phyloP scores from a whole-genome alignment of 352 stramenopile genomes.

The Achlya hypogyna region DNA sequence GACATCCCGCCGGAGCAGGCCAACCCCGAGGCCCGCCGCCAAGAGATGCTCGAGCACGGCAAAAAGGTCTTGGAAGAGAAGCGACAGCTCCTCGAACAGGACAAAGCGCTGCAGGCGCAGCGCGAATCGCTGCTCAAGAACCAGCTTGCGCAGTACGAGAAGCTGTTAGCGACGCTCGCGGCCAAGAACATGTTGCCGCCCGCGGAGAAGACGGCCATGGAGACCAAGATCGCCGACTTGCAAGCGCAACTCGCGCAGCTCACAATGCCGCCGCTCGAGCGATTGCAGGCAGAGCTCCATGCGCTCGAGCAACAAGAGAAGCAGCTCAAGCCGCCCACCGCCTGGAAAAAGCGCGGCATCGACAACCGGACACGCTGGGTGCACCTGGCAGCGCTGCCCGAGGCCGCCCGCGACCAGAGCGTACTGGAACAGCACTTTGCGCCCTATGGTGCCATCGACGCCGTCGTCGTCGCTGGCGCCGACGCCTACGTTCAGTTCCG shows the following conservation, averaged over 20 bases:
- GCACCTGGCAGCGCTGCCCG: slow-evolving; percentile 60
- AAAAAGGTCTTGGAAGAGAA: slow-evolving; percentile 79
- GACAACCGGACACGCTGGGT: slow-evolving; percentile 83
- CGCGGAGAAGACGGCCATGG: slow-evolving; percentile 59
- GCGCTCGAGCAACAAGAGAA: slow-evolving; percentile 16
- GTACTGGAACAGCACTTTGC: slow-evolving; percentile 81
- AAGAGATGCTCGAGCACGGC: slow-evolving; percentile 66
- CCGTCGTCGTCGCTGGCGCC: slow-evolving; percentile 53
- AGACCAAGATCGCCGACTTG: slow-evolving; percentile 78
- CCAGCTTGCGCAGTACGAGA: slow-evolving; percentile 66
- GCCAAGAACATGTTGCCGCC: slow-evolving; percentile 59
- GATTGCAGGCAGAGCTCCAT: slow-evolving; percentile 22
- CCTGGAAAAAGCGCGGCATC: slow-evolving; percentile 22
- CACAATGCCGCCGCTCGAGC: slow-evolving; percentile 24
- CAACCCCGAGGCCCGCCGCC: slow-evolving; percentile 61
- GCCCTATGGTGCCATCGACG: slow-evolving; percentile 72
- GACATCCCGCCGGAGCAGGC: slow-evolving; percentile 33
- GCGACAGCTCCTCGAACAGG: slow-evolving; percentile 77
- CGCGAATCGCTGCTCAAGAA: slow-evolving; percentile 75
- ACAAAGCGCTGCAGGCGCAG: slow-evolving; percentile 73
- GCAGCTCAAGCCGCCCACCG: not conserved
- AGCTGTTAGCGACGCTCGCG: slow-evolving; percentile 73
- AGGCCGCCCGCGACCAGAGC: slow-evolving; percentile 60
- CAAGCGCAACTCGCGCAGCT: slow-evolving; percentile 61
- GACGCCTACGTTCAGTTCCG: slow-evolving; percentile 78